Percentiles rank a stretch among this genome's conserved stretches.
Evolutionary conservation across 2,329 filamentous ascomycete species (phyloP).

Genomic region (Hypomyces rosellus): DNA sequence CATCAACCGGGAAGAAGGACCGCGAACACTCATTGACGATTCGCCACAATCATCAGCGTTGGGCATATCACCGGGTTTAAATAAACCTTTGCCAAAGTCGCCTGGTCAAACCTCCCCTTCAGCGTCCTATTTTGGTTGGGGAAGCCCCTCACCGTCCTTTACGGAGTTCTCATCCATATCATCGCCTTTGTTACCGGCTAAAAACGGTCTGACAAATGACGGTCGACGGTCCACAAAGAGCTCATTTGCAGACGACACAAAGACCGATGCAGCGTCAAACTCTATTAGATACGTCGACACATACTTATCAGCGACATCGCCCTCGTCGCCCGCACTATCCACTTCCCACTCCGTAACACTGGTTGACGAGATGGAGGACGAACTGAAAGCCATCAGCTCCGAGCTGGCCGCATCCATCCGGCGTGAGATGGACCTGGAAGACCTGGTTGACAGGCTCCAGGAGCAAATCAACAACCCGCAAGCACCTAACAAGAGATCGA

Average conservation of each 20-base stretch:
- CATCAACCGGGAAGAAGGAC: slow-evolving; percentile 20
- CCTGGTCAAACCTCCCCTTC: slow-evolving; percentile 43
- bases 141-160: slow-evolving; percentile 37
- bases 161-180: slow-evolving; percentile 49
- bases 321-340: slow-evolving; percentile 16
- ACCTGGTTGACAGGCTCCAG: slow-evolving; percentile 83
- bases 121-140: slow-evolving; percentile 50
- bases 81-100: slow-evolving; percentile 51
- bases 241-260: slow-evolving; percentile 29
- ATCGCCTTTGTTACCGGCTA: slow-evolving; percentile 43
- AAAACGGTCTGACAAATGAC: slow-evolving; percentile 29
- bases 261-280: slow-evolving; percentile 37
- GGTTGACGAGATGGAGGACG: slow-evolving; percentile 86
- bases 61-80: slow-evolving; percentile 34
- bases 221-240: slow-evolving; percentile 20
- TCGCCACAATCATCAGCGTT: slow-evolving; percentile 23
- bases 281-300: slow-evolving; percentile 45
- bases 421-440: slow-evolving; percentile 93
- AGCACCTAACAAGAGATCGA: slow-evolving; percentile 65
- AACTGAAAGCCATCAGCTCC: slow-evolving; percentile 85
- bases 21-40: slow-evolving; percentile 18
- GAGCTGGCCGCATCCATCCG: slow-evolving; percentile 91
- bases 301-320: slow-evolving; percentile 44
- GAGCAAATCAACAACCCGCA: slow-evolving; percentile 60
- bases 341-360: slow-evolving; percentile 39